Conservation (phyloP, 768 basidiomycete genomes). For the Candolleomyces eurysporus region DNA sequence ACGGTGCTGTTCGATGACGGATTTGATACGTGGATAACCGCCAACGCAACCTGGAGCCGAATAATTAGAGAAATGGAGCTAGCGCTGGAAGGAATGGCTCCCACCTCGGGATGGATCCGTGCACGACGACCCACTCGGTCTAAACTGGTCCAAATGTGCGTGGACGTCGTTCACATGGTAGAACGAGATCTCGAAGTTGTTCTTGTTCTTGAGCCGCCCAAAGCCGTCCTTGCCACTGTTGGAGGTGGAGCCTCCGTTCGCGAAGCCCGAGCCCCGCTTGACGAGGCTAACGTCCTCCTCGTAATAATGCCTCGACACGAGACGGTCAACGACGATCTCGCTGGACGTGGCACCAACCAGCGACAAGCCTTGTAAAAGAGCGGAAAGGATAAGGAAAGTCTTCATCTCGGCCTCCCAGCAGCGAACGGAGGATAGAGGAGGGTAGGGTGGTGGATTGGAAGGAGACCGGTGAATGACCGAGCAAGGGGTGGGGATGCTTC, state of each 20-base stretch:
- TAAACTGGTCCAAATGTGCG: conserved; percentile 40
- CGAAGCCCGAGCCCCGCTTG: conserved; percentile 20
- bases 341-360: conserved; percentile 1
- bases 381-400: neutral
- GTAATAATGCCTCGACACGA: conserved; percentile 21
- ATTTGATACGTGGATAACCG: conserved; percentile 43
- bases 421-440: neutral
- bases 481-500: too few species aligned
- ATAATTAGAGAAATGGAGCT: neutral
- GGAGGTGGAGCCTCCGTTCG: conserved; percentile 10
- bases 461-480: neutral
- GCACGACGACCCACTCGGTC: conserved; percentile 35
- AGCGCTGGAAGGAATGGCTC: neutral
- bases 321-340: conserved; percentile 17
- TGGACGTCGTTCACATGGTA: conserved; percentile 46
- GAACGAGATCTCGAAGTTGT: conserved; percentile 27
- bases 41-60: conserved; percentile 32
- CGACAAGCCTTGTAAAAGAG: neutral
- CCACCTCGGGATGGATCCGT: conserved; percentile 28
- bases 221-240: conserved; percentile 19
- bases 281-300: conserved; percentile 7
- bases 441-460: neutral
- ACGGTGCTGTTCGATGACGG: conserved; percentile 31
- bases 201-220: conserved; percentile 15
- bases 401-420: neutral